phyloP scores from a whole-genome alignment of 306 rosid species.

The Inga oerstediana region DNA sequence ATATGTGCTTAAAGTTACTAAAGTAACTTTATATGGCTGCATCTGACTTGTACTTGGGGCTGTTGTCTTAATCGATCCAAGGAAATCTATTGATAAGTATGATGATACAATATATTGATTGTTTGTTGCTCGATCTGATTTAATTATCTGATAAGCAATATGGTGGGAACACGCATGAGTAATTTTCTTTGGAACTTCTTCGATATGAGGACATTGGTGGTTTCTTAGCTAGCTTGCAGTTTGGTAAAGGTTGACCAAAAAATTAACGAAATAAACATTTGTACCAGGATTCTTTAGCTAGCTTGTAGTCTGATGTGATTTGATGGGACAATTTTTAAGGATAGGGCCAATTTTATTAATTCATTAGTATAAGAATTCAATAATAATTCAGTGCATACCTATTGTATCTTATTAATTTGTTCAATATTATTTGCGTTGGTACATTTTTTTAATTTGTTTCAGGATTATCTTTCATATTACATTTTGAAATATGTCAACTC shows the following conservation, averaged over 20 bases:
- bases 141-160: slow-evolving; percentile 14
- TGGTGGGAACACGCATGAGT: slow-evolving; percentile 9
- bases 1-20: neutral
- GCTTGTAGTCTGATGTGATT: neutral
- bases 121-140: neutral
- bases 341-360: neutral
- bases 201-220: neutral
- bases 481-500: neutral
- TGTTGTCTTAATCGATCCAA: neutral
- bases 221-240: slow-evolving; percentile 5
- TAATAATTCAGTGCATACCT: neutral
- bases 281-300: neutral
- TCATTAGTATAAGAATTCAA: neutral
- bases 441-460: neutral
- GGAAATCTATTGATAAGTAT: neutral
- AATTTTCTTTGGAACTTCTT: neutral
- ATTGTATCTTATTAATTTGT: neutral
- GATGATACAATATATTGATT: neutral
- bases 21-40: slow-evolving; percentile 9
- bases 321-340: neutral
- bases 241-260: neutral
- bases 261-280: neutral
- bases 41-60: slow-evolving; percentile 15
- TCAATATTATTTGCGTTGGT: neutral
- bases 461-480: neutral